Base-by-base conservation (phyloP, 1,284 basidiomycete genomes). In the Malassezia slooffiae region DNA sequence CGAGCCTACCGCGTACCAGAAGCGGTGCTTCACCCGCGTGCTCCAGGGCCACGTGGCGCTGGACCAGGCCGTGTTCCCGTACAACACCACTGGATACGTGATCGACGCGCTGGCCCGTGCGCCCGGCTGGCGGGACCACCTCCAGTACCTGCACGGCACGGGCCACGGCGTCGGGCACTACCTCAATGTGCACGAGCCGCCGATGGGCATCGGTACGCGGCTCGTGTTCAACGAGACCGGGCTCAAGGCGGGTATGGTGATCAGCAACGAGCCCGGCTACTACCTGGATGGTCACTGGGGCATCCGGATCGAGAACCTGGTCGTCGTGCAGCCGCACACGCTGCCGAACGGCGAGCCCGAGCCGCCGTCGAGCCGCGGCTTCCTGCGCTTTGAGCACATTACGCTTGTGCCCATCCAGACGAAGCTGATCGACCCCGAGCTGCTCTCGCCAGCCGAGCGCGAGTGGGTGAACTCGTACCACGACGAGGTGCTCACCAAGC, bases 1-100 rank as follows among this genome's bases (percentile, higher is more conserved):
- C 23, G 80, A 74, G 1, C 88, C 91, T 0, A 80, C 79, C 1
- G 74, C 75, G 0, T 82, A 87, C 58, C 85, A 95, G 72, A 85
- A 80, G 54, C 78, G 85, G 0, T 82, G 86, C 0, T 93, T 89
- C 61, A 96, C 91, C 0, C 77, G 89, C 13, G 93, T 97, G 1
- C 74, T 97, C 35, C 90, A 97, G 73, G 91, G 91, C 0, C 87
- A 96, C 66, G 93, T 97, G 50, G 80, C 84, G 1, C 82, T 93
- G 36, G 91, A 93, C 69, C 78, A 78, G 0, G 80, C 81, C 9
- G 70, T 95, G 6, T 88, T 95, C 71, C 91, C 91, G 0, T 76
- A 74, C 38, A 87, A 86, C 15, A 93, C 88, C 0, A 86, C 87
- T 20, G 88, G 85, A 1, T 67, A 63, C 32, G 78, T 31, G 51